These are phyloP conservation scores for Hypoxylon perforatum DNA, from an alignment of 495 filamentous ascomycete species.

Conservation along the genomic window DNA sequence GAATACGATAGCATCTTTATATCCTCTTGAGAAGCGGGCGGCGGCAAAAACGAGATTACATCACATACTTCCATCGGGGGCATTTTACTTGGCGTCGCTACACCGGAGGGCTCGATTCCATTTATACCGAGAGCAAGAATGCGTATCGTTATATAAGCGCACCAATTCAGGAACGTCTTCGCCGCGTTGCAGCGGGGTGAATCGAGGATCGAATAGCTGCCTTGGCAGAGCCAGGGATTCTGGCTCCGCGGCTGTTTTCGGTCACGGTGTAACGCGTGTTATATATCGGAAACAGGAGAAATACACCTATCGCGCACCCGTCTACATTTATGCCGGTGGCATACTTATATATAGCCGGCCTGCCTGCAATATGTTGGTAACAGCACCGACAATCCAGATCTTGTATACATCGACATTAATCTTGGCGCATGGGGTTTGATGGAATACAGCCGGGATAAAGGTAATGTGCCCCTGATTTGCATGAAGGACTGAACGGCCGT, in stretches of 20 bases:
- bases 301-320: neutral
- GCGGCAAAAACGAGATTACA: neutral
- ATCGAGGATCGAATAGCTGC: neutral
- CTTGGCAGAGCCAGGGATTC: constrained; percentile 4
- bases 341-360: neutral
- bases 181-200: constrained; percentile 9
- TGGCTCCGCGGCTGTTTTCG: constrained; percentile 19
- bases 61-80: constrained; percentile 3
- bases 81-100: constrained; percentile 20
- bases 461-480: too few relatives aligned
- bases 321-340: neutral
- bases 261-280: constrained; percentile 8
- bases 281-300: neutral
- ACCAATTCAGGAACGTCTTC: constrained; percentile 9
- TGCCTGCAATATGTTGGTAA: neutral
- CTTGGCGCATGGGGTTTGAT: too few relatives aligned
- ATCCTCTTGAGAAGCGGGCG: neutral
- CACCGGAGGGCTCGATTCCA: constrained; percentile 31
- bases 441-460: too few relatives aligned
- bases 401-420: neutral
- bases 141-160: constrained; percentile 4
- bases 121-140: constrained; percentile 16
- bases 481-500: too few relatives aligned
- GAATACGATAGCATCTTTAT: constrained; percentile 4
- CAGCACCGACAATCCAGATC: neutral